phyloP scores from a whole-genome alignment of 2,329 filamentous ascomycete species.

The Fusarium verrucosum region DNA sequence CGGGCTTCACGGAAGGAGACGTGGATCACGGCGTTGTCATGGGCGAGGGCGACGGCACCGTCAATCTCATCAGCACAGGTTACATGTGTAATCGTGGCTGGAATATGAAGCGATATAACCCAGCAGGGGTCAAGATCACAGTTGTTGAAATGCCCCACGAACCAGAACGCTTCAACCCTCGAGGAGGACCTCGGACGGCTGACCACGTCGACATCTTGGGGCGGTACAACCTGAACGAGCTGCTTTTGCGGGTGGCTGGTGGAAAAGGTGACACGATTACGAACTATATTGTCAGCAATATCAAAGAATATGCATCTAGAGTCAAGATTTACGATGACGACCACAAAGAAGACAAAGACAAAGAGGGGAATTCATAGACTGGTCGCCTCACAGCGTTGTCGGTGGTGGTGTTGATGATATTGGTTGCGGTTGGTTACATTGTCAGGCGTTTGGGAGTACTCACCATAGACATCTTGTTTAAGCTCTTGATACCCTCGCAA shows the following conservation, averaged over 20 bases:
- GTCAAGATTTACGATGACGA: conserved; percentile 83
- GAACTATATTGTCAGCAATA: conserved; percentile 81
- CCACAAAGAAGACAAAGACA: conserved; percentile 60
- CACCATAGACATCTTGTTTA: conserved; percentile 27
- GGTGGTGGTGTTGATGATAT: conserved; percentile 1
- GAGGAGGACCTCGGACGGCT: conserved; percentile 75
- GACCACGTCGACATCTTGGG: conserved; percentile 98
- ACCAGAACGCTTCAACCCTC: conserved; percentile 88
- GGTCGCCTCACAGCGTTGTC: conserved; percentile 12
- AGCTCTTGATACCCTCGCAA: conserved; percentile 34
- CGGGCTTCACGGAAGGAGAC: conserved; percentile 65
- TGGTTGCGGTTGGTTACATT: conserved; percentile 15
- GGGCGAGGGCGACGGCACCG: conserved; percentile 95
- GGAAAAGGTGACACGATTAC: conserved; percentile 83
- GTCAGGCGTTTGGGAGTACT: conserved; percentile 41
- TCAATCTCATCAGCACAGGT: conserved; percentile 88
- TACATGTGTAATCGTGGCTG: conserved; percentile 98
- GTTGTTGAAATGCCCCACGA: conserved; percentile 97
- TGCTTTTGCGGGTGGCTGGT: conserved; percentile 86
- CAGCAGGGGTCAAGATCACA: conserved; percentile 80
- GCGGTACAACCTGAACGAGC: conserved; percentile 86
- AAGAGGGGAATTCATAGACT: conserved; percentile 33
- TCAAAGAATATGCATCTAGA: conserved; percentile 81
- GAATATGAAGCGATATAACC: conserved; percentile 94
- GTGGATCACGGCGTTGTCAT: conserved; percentile 92